Evolutionary conservation across 2,329 filamentous ascomycete genomes (phyloP), one percentile per base, ranked within the genome.

Genomic region (Emmonsiellopsis sp.): DNA sequence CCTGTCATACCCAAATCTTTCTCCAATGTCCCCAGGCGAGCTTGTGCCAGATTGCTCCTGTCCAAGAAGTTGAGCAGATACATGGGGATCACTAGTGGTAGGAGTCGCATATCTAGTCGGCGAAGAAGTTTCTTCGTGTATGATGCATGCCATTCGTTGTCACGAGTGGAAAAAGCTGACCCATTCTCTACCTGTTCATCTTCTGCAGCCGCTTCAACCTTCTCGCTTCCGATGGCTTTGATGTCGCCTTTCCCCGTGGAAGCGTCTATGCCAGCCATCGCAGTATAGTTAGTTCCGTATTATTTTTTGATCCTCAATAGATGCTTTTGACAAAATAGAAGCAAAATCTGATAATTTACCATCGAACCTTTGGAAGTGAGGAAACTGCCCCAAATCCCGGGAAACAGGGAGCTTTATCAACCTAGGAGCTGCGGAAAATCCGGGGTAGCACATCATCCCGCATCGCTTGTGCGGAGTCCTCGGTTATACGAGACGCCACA

Each of bases 21-120:
- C 54, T 83, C 79, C 0, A 83, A 67, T 0, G 73, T 73, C 0
- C 77, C 78, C 34, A 81, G 71, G 3, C 79, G 71, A 0, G 78
- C 17, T 79, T 82, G 78, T 0, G 77, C 75, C 0, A 82, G 67
- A 56, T 81, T 81, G 55, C 61, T 67, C 31, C 39, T 31, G 52
- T 54, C 48, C 11, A 67, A 53, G 27, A 66, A 66, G 44, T 68
- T 67, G 14, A 66, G 57, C 33, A 65, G 46, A 54, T 66, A 67
- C 62, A 68, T 65, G 5, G 65, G 39, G 8, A 68, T 60, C 2
- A 68, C 51, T 21, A 65, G 57, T 0, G 65, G 64, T 31, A 67
- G 57, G 2, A 67, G 58, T 49, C 63, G 61, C 5, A 60, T 46
- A 40, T 67, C 65, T 11, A 67, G 60, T 52, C 63, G 65, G 21